phyloP scores from a whole-genome alignment of 768 basidiomycete genomes.

The Pulveroboletus sp. region DNA sequence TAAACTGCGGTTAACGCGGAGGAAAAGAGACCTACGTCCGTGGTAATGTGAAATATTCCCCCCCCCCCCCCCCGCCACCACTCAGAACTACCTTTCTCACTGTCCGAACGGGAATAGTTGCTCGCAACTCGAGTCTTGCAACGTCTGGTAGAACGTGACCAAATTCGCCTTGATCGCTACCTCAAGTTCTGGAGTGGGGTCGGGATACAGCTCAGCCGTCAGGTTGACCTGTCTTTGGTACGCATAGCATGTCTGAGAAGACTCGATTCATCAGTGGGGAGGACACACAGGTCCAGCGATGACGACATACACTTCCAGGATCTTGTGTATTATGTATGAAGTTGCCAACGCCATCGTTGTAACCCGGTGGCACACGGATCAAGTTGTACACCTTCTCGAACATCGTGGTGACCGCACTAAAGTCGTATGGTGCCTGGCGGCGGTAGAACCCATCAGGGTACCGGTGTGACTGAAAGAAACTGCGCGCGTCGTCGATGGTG shows the following conservation, averaged over 20 bases:
- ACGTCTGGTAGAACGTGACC: constrained; percentile 10
- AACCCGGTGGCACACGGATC: constrained; percentile 12
- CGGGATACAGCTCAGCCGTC: constrained; percentile 18
- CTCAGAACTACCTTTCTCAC: not conserved
- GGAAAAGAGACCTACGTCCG: not conserved
- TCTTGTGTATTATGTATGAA: constrained; percentile 13
- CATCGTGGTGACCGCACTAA: not conserved
- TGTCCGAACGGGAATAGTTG: constrained; percentile 17
- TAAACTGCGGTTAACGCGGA: too few species aligned
- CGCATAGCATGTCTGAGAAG: constrained; percentile 13
- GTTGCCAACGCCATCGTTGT: constrained; percentile 17
- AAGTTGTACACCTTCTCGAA: not conserved
- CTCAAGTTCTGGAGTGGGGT: constrained; percentile 18
- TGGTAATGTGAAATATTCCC: not conserved
- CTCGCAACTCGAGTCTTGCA: constrained; percentile 10
- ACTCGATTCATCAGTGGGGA: constrained; percentile 1
- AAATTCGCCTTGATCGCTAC: constrained; percentile 22
- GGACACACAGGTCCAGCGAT: not conserved
- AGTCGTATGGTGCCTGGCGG: constrained; percentile 15
- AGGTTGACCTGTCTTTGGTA: constrained; percentile 22
- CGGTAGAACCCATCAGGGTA: constrained; percentile 20
- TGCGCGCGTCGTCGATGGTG: constrained; percentile 16
- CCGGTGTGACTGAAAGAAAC: constrained; percentile 17
- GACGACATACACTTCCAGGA: constrained; percentile 10
- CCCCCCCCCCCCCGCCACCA: too few species aligned